phyloP scores from a whole-genome alignment of 352 stramenopile genomes.

The Phytophthora melonis region DNA sequence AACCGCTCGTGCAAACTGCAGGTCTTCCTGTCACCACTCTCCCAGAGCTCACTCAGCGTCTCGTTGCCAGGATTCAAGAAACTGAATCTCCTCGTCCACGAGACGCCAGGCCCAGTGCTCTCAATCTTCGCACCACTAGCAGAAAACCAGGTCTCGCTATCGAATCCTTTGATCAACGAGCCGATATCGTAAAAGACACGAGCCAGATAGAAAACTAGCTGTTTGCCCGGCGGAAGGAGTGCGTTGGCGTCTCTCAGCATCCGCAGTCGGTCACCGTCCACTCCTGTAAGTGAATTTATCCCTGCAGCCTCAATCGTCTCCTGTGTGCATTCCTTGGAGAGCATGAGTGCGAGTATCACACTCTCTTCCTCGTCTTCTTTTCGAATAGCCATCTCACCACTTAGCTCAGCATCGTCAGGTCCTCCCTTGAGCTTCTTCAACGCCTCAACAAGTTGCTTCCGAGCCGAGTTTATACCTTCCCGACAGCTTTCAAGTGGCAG shows the following conservation, averaged over 20 bases:
- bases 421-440: background rate
- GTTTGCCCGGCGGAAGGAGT: conserved; percentile 2
- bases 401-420: background rate
- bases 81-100: conserved; percentile 3
- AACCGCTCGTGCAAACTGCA: conserved; percentile 1
- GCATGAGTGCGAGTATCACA: background rate
- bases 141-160: background rate
- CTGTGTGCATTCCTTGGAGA: conserved; percentile 8
- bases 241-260: conserved; percentile 9
- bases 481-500: background rate
- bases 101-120: background rate
- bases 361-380: background rate
- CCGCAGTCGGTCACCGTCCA: conserved; percentile 13
- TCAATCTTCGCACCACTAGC: conserved; percentile 4
- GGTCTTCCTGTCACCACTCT: background rate
- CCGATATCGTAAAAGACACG: background rate
- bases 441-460: conserved; percentile 1
- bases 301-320: background rate
- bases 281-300: background rate
- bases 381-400: background rate
- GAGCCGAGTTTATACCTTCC: background rate
- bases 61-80: conserved; percentile 19
- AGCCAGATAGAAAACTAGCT: conserved; percentile 11
- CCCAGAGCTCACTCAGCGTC: conserved; percentile 3
- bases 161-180: background rate